phyloP scores from a whole-genome alignment of 306 rosid genomes.

The Pterocarpus macrocarpus region DNA sequence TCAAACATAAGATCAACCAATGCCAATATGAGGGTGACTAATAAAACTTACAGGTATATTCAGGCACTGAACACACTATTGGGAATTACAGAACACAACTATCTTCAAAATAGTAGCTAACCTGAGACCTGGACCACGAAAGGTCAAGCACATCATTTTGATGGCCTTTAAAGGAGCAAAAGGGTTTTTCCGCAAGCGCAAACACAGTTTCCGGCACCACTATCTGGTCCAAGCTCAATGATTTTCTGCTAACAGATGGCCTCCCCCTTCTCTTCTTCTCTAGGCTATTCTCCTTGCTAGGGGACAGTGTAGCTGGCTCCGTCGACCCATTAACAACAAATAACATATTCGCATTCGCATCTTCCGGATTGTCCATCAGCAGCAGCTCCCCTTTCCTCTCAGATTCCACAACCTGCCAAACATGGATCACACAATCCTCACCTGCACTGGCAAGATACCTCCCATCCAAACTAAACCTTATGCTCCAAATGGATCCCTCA shows the following conservation, averaged over 20 bases:
- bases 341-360: constrained; percentile 64
- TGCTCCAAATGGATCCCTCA: constrained; percentile 82
- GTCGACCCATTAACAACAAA: constrained; percentile 77
- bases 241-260: constrained; percentile 76
- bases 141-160: constrained; percentile 84
- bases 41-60: not conserved
- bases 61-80: not conserved
- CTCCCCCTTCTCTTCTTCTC: constrained; percentile 85
- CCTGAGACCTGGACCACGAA: constrained; percentile 97
- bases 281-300: constrained; percentile 54
- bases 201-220: constrained; percentile 75
- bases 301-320: constrained; percentile 64
- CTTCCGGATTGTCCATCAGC: constrained; percentile 75
- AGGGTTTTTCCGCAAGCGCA: constrained; percentile 76
- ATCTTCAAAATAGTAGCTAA: constrained; percentile 51
- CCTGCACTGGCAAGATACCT: constrained; percentile 90
- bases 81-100: constrained; percentile 34
- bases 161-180: constrained; percentile 85
- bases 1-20: not conserved
- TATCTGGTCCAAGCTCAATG: constrained; percentile 70
- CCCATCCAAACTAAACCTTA: constrained; percentile 91
- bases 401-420: constrained; percentile 78
- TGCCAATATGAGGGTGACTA: not conserved
- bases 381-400: constrained; percentile 79
- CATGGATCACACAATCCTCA: constrained; percentile 84